Evolutionary conservation across 1,139 yeast species (phyloP).

Genomic region (Suhomyces ambrosiae): DNA sequence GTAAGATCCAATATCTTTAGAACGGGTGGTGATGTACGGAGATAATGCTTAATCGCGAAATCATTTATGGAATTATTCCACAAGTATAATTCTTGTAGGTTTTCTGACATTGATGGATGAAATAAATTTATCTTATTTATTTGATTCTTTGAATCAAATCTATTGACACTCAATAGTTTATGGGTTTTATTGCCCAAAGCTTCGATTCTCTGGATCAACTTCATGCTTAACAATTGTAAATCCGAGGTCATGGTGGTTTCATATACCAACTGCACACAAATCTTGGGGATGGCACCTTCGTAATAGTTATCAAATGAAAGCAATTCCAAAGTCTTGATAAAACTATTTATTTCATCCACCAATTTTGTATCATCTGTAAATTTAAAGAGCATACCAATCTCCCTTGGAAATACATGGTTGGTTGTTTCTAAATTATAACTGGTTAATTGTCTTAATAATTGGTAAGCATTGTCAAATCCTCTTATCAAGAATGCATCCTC

Average conservation of each 20-base stretch:
- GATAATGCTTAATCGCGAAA: conserved; percentile 10
- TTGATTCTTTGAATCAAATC: conserved; percentile 9
- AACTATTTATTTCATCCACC: conserved; percentile 11
- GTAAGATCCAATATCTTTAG: conserved; percentile 22
- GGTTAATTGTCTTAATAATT: conserved; percentile 17
- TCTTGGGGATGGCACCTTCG: conserved; percentile 15
- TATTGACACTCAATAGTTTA: conserved; percentile 20
- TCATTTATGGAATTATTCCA: conserved; percentile 24
- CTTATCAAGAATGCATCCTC: conserved; percentile 12
- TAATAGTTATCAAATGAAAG: conserved; percentile 23
- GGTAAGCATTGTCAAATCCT: conserved; percentile 19
- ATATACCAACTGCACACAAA: conserved; percentile 21
- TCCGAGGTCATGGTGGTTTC: conserved; percentile 12
- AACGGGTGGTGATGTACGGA: conserved; percentile 9
- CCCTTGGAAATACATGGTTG: conserved; percentile 18
- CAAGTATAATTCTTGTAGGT: conserved; percentile 21
- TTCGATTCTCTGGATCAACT: conserved; percentile 19
- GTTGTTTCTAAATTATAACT: conserved; percentile 14
- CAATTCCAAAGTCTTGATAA: conserved; percentile 22
- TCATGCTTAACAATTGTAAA: conserved; percentile 10
- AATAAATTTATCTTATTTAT: conserved; percentile 3
- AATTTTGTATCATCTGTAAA: conserved; percentile 3
- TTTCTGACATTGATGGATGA: conserved; percentile 18
- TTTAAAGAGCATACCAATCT: conserved; percentile 18
- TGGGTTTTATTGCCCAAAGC: conserved; percentile 19